Conservation (phyloP, 768 basidiomycete species). For the Boletus reticuloceps region DNA sequence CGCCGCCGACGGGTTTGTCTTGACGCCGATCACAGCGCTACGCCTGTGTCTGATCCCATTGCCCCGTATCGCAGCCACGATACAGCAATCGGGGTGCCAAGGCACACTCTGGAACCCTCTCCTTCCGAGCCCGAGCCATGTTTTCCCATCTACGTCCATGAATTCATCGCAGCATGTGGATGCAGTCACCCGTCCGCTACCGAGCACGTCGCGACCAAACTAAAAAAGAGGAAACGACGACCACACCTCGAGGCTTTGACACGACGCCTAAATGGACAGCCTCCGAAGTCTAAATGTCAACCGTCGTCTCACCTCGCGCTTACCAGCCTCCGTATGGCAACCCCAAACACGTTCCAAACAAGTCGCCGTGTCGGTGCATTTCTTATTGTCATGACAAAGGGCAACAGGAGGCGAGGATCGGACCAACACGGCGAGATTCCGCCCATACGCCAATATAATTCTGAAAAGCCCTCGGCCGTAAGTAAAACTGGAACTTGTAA, state of each 20-base stretch:
- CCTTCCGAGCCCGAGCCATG: not conserved
- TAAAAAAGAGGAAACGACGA: not conserved
- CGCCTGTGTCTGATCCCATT: not conserved
- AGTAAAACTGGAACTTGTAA: constrained; percentile 1
- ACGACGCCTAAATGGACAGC: not conserved
- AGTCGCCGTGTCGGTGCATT: not conserved
- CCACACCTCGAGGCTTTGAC: constrained; percentile 9
- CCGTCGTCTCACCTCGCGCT: not conserved
- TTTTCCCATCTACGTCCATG: not conserved
- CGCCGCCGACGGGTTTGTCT: constrained; percentile 9
- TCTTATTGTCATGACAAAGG: constrained; percentile 6
- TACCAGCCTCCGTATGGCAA: not conserved
- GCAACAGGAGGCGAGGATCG: not conserved
- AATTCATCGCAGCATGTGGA: constrained; percentile 14
- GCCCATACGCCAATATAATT: not conserved
- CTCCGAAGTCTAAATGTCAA: constrained; percentile 14
- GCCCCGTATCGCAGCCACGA: not conserved
- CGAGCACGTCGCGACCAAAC: constrained; percentile 2
- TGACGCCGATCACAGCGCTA: not conserved
- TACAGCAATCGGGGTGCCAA: not conserved
- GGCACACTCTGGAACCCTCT: not conserved
- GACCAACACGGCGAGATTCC: not conserved
- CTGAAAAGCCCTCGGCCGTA: not conserved
- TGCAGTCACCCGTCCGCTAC: constrained; percentile 21
- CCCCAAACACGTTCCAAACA: constrained; percentile 9